These are phyloP conservation scores for Solanum lycopersicoides DNA, from an alignment of 257 asterid species.

Conservation along the genomic window DNA sequence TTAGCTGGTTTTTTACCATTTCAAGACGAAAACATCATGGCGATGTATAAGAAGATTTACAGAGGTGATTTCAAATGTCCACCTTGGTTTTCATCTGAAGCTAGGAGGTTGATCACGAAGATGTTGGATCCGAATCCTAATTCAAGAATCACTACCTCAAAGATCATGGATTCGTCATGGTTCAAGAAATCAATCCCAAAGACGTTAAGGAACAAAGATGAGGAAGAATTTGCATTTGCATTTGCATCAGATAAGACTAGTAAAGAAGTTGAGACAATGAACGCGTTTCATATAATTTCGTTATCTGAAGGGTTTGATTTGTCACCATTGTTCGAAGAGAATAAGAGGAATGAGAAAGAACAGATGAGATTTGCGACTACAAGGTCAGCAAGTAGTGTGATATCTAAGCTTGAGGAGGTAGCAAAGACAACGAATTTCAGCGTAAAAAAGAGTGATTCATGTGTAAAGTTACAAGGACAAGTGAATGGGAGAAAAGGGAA, in stretches of 20 bases:
- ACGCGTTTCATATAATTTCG: constrained; percentile 50
- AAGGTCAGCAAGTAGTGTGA: constrained; percentile 34
- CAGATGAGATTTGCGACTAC: constrained; percentile 36
- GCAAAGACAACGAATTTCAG: constrained; percentile 34
- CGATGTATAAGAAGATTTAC: constrained; percentile 36
- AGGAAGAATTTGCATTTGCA: constrained; percentile 1
- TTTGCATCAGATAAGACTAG: not conserved
- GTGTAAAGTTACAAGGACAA: constrained; percentile 33
- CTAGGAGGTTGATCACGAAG: constrained; percentile 30
- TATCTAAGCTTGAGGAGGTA: constrained; percentile 32
- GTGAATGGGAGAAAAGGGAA: constrained; percentile 41
- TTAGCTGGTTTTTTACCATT: constrained; percentile 47
- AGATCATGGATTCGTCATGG: constrained; percentile 40
- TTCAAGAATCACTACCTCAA: constrained; percentile 24
- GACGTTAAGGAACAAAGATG: constrained; percentile 4
- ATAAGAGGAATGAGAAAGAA: constrained; percentile 25
- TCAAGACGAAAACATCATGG: constrained; percentile 31
- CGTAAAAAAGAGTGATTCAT: constrained; percentile 27
- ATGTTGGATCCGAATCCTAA: constrained; percentile 46
- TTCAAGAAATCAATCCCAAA: constrained; percentile 31
- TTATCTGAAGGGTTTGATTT: constrained; percentile 42
- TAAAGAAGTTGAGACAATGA: constrained; percentile 25
- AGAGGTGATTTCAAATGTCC: constrained; percentile 53
- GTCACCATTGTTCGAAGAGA: constrained; percentile 45
- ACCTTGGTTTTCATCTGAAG: constrained; percentile 45